Evolutionary conservation across 2,329 filamentous ascomycete genomes (phyloP), one percentile per base, ranked within the genome.

Genomic region (Colletotrichum eremochloae): DNA sequence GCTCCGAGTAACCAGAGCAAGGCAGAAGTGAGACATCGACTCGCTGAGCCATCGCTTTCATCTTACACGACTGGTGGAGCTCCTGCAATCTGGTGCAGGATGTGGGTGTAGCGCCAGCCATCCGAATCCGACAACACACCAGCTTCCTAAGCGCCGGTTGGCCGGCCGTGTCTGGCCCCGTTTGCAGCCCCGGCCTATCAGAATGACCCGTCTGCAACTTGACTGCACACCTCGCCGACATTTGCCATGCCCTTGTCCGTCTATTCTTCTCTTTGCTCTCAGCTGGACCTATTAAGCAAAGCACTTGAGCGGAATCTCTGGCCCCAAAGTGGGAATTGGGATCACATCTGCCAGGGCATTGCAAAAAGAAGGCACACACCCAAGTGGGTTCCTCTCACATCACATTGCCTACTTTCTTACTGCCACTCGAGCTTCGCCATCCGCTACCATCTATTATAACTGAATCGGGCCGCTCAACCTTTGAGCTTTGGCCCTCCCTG

Each of bases 71-170:
- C 78, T 83, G 81, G 83, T 81, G 78, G 80, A 77, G 52, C 52
- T 78, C 71, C 76, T 77, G 76, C 77, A 80, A 79, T 80, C 77
- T 80, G 80, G 80, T 82, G 77, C 77, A 80, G 79, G 80, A 77
- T 80, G 79, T 79, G 82, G 82, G 74, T 80, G 80, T 81, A 82
- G 82, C 80, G 82, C 82, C 81, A 83, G 79, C 83, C 81, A 82
- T 81, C 81, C 81, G 80, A 81, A 80, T 82, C 79, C 79, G 78
- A 79, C 74, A 72, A 75, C 74, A 79, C 81, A 83, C 83, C 78
- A 76, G 82, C 78, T 80, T 80, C 77, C 79, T 85, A 86, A 85
- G 84, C 84, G 84, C 84, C 84, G 80, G 84, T 82, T 85, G 84
- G 84, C 77, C 80, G 79, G 79, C 79, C 60, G 66, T 64, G 66